Evolutionary conservation across 2,329 filamentous ascomycete genomes (phyloP), one percentile per base, ranked within the genome.

Genomic region (Thermothelomyces thermophilus): DNA sequence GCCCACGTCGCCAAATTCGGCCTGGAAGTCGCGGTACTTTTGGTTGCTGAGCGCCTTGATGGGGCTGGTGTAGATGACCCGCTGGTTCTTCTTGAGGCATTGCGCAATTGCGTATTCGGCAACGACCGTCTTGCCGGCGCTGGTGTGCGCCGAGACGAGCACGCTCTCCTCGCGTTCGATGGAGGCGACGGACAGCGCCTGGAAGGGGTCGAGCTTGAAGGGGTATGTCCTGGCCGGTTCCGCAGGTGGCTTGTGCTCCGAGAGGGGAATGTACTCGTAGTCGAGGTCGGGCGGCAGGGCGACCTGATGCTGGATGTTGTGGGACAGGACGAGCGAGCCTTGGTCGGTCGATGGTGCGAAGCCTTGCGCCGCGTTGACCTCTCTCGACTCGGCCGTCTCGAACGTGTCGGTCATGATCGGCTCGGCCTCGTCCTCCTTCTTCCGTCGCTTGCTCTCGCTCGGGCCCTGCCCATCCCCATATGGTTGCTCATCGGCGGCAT

Each of bases 21-120:
- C 88, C 59, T 87, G 84, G 68, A 98, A 98, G 65, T 98, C 93
- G 73, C 93, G 80, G 68, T 95, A 98, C 67, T 98, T 98, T 65
- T 98, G 93, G 70, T 98, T 98, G 70, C 90, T 97, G 61, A 98
- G 74, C 10, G 93, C 93, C 72, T 98, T 98, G 76, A 98, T 98
- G 1, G 93, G 93, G 77, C 90, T 96, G 8, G 93, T 98, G 71
- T 98, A 98, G 67, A 98, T 98, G 62, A 98, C 91, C 65, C 93
- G 82, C 73, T 98, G 93, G 70, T 97, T 97, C 67, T 90, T 87
- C 76, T 93, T 94, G 67, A 98, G 75, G 68, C 93, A 95, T 63
- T 98, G 93, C 14, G 94, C 93, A 65, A 98, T 94, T 17, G 93
- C 94, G 65, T 98, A 98, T 68, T 98, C 93, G 56, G 93, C 93